These are phyloP conservation scores for Magnusiomyces clavatus DNA, from an alignment of 1,139 yeast species.

Conservation along the genomic window DNA sequence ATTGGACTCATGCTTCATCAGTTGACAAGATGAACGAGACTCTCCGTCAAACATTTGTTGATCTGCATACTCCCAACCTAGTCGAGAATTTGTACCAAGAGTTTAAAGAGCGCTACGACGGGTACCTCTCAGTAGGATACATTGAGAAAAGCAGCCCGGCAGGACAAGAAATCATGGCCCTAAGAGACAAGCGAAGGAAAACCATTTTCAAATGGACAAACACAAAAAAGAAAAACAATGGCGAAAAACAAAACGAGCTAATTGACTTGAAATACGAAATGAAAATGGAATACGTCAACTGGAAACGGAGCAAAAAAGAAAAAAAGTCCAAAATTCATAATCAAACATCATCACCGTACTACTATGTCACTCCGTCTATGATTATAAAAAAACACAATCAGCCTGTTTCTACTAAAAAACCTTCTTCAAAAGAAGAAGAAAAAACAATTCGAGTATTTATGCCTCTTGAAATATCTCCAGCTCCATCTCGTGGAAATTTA, in stretches of 20 bases:
- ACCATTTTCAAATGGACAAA: slow-evolving; percentile 46
- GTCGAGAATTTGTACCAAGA: slow-evolving; percentile 62
- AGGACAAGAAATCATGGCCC: slow-evolving; percentile 15
- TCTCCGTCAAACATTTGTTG: slow-evolving; percentile 73
- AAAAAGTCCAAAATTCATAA: neutral
- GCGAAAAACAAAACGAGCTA: neutral
- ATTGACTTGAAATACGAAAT: neutral
- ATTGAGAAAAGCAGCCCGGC: slow-evolving; percentile 41
- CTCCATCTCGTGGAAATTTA: slow-evolving; percentile 70
- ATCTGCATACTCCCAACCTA: slow-evolving; percentile 64
- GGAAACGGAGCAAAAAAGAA: neutral
- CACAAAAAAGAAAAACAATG: slow-evolving; percentile 10
- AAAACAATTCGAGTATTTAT: slow-evolving; percentile 35
- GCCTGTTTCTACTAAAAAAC: neutral
- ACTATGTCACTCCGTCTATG: slow-evolving; percentile 10
- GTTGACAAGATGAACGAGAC: slow-evolving; percentile 64
- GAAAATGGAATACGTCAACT: neutral
- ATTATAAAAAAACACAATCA: slow-evolving; percentile 10
- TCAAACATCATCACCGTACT: neutral
- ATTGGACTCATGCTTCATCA: slow-evolving; percentile 95
- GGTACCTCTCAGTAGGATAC: slow-evolving; percentile 45
- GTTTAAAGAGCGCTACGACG: slow-evolving; percentile 65
- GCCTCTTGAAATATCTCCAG: slow-evolving; percentile 59
- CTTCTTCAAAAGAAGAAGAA: neutral
- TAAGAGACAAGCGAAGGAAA: slow-evolving; percentile 3